Base-by-base conservation (phyloP, 1,284 basidiomycete genomes). In the Cutaneotrichosporon sp. region DNA sequence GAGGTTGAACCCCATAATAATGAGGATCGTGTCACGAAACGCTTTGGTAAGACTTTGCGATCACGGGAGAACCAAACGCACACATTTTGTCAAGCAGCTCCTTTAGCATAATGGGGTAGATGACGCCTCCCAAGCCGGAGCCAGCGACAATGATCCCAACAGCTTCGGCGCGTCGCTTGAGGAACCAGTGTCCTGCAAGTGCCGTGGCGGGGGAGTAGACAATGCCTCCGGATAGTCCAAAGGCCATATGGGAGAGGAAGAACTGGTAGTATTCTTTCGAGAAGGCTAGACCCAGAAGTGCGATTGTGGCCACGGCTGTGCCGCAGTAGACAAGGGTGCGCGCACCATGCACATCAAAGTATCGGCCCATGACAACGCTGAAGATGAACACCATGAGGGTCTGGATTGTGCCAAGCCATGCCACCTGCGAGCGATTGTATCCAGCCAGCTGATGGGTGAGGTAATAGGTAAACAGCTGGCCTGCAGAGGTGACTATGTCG, bases 201-300 rank as follows among this genome's bases (percentile, higher is more conserved):
- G 70, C 70, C 2, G 66, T 70, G 1, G 67, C 61, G 2, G 72
- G 71, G 0, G 70, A 61, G 51, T 72, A 75, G 19, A 70, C 46
- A 12, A 69, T 42, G 0, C 65, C 60, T 2, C 64, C 70, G 3
- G 66, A 62, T 4, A 71, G 44, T 12, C 69, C 69, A 32, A 68
- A 70, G 8, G 62, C 55, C 9, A 64, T 51, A 45, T 70, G 68
- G 1, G 70, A 65, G 3, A 73, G 64, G 16, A 73, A 48, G 56
- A 75, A 68, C 42, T 73, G 71, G 50, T 67, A 75, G 57, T 68
- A 75, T 45, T 66, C 55, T 17, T 65, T 59, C 27, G 69, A 72
- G 57, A 75, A 74, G 3, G 72, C 71, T 12, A 73, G 48, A 16
- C 57, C 68, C 20, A 75, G 49, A 3, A 71, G 27, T 2, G 64